A percentile compares a stretch with the other conserved stretches of the same genome.
These are phyloP conservation scores for Albatrellus ellisii DNA, from an alignment of 768 basidiomycete species.

Conservation along the genomic window DNA sequence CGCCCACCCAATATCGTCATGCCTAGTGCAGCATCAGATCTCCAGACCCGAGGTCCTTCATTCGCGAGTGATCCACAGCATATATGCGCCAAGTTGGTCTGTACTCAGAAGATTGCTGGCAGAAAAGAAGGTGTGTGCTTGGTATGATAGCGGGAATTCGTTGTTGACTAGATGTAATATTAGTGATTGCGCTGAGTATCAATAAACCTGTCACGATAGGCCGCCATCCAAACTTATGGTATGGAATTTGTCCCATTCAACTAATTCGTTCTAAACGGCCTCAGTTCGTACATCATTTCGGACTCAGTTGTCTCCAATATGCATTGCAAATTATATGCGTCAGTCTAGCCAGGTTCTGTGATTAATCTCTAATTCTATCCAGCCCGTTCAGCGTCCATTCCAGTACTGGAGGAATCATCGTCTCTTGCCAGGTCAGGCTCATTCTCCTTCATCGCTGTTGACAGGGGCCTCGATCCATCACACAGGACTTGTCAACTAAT, in stretches of 20 bases:
- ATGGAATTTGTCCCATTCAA: conserved; percentile 3
- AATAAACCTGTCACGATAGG: conserved; percentile 58
- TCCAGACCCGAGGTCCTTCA: conserved; percentile 1
- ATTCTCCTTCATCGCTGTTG: not conserved
- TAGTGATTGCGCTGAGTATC: conserved; percentile 48
- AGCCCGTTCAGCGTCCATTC: conserved; percentile 41
- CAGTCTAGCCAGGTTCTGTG: conserved; percentile 16
- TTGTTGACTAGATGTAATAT: not conserved
- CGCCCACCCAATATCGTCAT: not conserved
- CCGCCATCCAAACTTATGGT: conserved; percentile 61
- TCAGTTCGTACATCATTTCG: conserved; percentile 46
- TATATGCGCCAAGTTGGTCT: conserved; percentile 67
- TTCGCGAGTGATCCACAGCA: conserved; percentile 13
- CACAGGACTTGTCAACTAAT: conserved; percentile 65
- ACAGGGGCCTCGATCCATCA: not conserved
- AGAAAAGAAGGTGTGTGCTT: conserved; percentile 44
- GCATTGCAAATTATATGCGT: conserved; percentile 78
- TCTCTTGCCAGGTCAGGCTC: conserved; percentile 58
- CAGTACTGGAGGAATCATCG: conserved; percentile 55
- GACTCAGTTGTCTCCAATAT: conserved; percentile 53
- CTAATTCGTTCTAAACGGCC: not conserved
- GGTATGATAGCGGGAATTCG: not conserved
- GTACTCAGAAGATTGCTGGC: conserved; percentile 35
- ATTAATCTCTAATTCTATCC: not conserved
- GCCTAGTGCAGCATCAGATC: too few species aligned